Base-by-base conservation (phyloP, 495 filamentous ascomycete species). In the Hyphodiscus hymeniophilus region DNA sequence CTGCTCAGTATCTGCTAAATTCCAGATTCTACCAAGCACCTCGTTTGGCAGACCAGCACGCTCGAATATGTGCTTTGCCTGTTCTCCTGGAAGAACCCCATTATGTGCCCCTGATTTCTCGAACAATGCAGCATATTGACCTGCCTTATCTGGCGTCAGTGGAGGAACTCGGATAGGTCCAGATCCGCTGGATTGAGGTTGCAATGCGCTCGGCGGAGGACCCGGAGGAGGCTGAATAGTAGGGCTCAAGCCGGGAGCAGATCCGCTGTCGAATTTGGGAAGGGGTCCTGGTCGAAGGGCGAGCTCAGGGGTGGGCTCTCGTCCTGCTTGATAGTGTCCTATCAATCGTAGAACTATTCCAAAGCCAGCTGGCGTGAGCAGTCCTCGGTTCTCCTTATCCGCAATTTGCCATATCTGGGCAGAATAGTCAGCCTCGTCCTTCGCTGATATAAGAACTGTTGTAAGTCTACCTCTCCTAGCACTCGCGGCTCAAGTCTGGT, bases 381-480 rank as follows among this genome's bases (percentile, higher is more conserved):
- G 81, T 49, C 94, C 92, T 50, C 89, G 79, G 67, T 97, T 98
- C 67, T 96, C 91, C 55, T 78, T 88, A 66, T 98, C 92, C 46
- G 92, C 94, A 60, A 98, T 90, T 67, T 95, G 89, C 92, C 92
- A 98, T 76, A 97, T 96, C 87, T 94, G 55, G 23, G 16, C 40
- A 11, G 23, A 38, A 23, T 13, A 22, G 21, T 57, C 28, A 57
- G 50, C 40, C 51, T 42, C 36, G 17, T 46, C n/a, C n/a, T 42
- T 20, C 39, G n/a, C 41, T 24, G 12, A 12, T 7, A 16, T 43
- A 18, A 15, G 17, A 17, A 20, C 30, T 30, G 16, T 38, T 11
- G 7, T n/a, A 16, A 38, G 68, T 78, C 47, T 70, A 94, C 89
- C 81, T 95, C 85, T 61, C 92, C 92, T 54, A 98, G 74, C 21